A percentile compares a stretch with the other conserved stretches of the same genome.
phyloP scores from a whole-genome alignment of 148 eudicot genomes.

The Rhododendron vialii region DNA sequence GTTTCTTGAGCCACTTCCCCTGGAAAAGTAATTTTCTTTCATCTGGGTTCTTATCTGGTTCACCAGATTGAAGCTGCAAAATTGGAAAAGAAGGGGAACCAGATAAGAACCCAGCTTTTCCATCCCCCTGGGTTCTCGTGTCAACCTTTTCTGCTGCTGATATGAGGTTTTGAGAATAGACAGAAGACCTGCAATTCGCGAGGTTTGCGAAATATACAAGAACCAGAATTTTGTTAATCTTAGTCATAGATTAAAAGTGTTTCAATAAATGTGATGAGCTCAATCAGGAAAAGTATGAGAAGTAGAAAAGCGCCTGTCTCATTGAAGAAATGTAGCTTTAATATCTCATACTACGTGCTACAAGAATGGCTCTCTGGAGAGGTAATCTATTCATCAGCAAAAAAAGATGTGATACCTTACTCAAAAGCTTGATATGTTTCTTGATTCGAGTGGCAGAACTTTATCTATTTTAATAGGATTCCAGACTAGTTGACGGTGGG shows the following conservation, averaged over 20 bases:
- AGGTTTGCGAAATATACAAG: background rate
- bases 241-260: background rate
- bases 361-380: background rate
- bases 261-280: background rate
- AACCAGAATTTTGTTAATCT: background rate
- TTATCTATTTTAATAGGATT: background rate
- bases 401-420: background rate
- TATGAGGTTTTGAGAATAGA: background rate
- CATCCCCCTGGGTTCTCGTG: background rate
- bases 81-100: background rate
- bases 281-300: background rate
- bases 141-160: background rate
- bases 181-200: background rate
- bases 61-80: conserved; percentile 2
- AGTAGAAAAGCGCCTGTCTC: background rate
- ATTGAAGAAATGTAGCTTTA: background rate
- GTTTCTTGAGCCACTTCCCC: background rate
- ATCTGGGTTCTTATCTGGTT: background rate
- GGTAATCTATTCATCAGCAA: background rate
- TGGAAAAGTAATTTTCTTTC: background rate
- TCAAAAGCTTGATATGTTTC: background rate
- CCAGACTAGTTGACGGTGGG: background rate
- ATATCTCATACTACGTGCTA: background rate
- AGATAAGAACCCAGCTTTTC: background rate
- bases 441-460: background rate